Base-by-base conservation (phyloP, 2,329 filamentous ascomycete genomes). In the Sporothrix brasiliensis region DNA sequence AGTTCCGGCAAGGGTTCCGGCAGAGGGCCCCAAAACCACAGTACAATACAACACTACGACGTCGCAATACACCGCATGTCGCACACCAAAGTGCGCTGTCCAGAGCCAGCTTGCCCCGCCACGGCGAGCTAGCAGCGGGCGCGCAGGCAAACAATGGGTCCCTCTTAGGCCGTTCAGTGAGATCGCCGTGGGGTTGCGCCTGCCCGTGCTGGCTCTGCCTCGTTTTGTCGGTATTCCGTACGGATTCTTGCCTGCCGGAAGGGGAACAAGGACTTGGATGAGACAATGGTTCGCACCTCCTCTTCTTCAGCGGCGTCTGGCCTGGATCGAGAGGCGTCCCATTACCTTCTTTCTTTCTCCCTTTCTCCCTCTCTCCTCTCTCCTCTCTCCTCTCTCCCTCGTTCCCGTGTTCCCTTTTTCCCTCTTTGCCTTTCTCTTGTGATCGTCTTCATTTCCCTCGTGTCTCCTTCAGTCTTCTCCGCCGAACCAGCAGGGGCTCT, bases 211-310 rank as follows among this genome's bases (percentile, higher is more conserved):
- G 14, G 14, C 6, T 56, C 13, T 56, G 11, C 27, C 11, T 4
- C 27, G 27, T 56, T 54, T 27, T 27, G 21, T 21, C 7, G 4
- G 21, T 13, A 13, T 30, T 56, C 14, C 6, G 24, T 30, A 34
- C 14, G 19, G 11, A 16, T 9, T 14, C 5, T 56, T 63, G 60
- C 60, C 60, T 63, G 60, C 60, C 60, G 60, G 60, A 47, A 27
- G 9, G 19, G 39, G 34, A 4, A 47, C 19, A 9, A 3, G 39
- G 41, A 10, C 50, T 24, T 3, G 4, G 21, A 53, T 14, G 50
- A 21, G n/a, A 53, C n/a, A 11, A 2, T 19, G 41, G 41, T 27
- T 19, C 10, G 9, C 50, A n/a, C 47, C 47, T 49, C 47, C 47
- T 49, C 47, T n/a, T 49, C 47, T 49, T 49, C 47, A 19, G 47